Evolutionary conservation across 2,329 filamentous ascomycete species (phyloP), one percentile per base, ranked within the genome.

Genomic region (Talaromyces sp.): DNA sequence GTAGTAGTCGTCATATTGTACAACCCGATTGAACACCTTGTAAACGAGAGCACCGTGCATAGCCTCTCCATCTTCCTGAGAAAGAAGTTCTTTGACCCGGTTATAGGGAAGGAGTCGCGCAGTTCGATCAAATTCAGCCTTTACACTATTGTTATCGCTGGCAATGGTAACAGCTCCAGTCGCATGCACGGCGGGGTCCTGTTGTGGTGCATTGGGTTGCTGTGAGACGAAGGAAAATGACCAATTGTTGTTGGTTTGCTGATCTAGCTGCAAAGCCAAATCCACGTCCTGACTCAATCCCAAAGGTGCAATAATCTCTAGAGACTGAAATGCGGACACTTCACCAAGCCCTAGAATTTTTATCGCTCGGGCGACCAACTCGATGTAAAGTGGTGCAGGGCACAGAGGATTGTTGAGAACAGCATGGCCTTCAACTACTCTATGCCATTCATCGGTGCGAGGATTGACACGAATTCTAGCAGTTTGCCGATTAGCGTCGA

Each of bases 21-120:
- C 67, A 15, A 68, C 49, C 17, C 57, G 22, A 0, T 33, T 15
- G 22, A 69, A 66, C 9, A 66, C 41, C 35, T 62, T 47, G 58
- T 69, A 69, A 31, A 68, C 47, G 2, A 64, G 65, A 9, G 63
- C 57, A 17, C 69, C 67, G 33, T 67, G 62, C 19, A 70, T 50
- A 5, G 67, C 49, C 19, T 68, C 63, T 13, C 49, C 63, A 35
- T 66, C 50, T 1, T n/a, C 52, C 17, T 57, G 52, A 9, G n/a
- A 25, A 39, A 39, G 31, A 57, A 22, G 9, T 39, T 39, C 41
- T 6, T 43, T 43, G 41, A 43, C 17, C 41, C 41, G 41, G 41
- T 7, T 43, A n/a, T 43, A 43, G 41, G 41, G 41, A 43, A 43
- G 41, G 19, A 43, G 41, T 19, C 41, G 41, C 41, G 41, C 41